Conservation (phyloP, 768 basidiomycete species). For the Pleurotus tuoliensis region DNA sequence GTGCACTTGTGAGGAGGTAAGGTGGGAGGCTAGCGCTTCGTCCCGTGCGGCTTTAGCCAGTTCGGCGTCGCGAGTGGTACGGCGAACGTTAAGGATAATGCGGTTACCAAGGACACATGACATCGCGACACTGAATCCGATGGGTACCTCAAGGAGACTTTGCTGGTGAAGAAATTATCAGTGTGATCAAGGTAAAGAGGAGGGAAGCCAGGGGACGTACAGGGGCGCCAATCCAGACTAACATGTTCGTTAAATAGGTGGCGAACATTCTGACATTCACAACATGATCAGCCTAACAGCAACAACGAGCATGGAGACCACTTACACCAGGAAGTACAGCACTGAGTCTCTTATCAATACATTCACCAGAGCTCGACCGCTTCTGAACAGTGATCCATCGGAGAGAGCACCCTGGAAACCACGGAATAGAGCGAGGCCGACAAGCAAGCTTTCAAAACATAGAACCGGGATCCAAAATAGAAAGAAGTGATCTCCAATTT, state of each 20-base stretch:
- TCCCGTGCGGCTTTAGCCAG: background rate
- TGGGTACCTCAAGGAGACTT: slow-evolving; percentile 45
- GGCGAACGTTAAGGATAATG: slow-evolving; percentile 52
- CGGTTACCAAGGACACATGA: slow-evolving; percentile 57
- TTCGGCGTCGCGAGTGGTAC: slow-evolving; percentile 27
- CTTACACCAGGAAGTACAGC: slow-evolving; percentile 55
- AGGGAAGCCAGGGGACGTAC: slow-evolving; percentile 18
- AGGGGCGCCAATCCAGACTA: slow-evolving; percentile 35
- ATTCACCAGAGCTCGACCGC: slow-evolving; percentile 40
- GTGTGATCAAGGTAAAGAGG: background rate
- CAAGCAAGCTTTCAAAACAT: slow-evolving; percentile 49
- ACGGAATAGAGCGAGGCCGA: slow-evolving; percentile 44
- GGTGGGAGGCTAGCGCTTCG: background rate
- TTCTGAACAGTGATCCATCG: slow-evolving; percentile 32
- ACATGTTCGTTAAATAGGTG: slow-evolving; percentile 48
- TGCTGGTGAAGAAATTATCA: slow-evolving; percentile 23
- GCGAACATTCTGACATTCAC: slow-evolving; percentile 41
- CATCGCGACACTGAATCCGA: slow-evolving; percentile 56
- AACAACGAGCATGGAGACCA: slow-evolving; percentile 3
- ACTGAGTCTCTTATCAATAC: slow-evolving; percentile 56
- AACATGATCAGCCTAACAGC: background rate
- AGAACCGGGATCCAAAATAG: slow-evolving; percentile 62
- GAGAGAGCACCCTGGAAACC: slow-evolving; percentile 42
- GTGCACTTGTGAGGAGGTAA: background rate
- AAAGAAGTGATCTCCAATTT: slow-evolving; percentile 41